A percentile compares a stretch with the other conserved stretches of the same genome.
These are phyloP conservation scores for Verticillium zaregamsianum DNA, from an alignment of 2,329 filamentous ascomycete genomes.

Conservation along the genomic window DNA sequence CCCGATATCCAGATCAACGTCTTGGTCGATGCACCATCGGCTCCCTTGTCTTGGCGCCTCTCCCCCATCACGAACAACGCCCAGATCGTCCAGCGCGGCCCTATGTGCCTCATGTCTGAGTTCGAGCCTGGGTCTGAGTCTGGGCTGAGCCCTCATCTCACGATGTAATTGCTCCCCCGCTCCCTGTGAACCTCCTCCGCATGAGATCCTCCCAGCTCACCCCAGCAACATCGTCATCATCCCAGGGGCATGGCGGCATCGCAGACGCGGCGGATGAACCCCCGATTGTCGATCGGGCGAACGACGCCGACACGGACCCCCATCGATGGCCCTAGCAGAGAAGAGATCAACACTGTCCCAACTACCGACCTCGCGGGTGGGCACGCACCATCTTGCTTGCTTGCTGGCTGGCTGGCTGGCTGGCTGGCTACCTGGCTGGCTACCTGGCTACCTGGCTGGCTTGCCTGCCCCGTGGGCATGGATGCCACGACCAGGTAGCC, in stretches of 20 bases:
- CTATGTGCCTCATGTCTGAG: background rate
- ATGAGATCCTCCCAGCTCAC: background rate
- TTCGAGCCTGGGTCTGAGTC: background rate
- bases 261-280: background rate
- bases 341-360: background rate
- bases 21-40: background rate
- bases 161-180: background rate
- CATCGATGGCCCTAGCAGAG: background rate
- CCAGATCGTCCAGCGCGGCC: background rate
- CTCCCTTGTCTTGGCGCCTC: background rate
- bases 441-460: no score
- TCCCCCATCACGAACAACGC: background rate
- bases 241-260: no score
- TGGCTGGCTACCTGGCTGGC: no score
- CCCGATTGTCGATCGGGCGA: background rate
- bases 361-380: background rate
- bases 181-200: background rate
- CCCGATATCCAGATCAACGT: background rate
- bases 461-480: background rate
- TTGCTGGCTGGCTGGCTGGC: no score
- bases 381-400: background rate
- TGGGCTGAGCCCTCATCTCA: background rate
- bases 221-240: background rate
- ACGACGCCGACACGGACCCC: constrained; percentile 1
- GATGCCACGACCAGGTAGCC: background rate